Evolutionary conservation across 169 alveolate genomes (phyloP), one percentile per base, ranked within the genome.

Genomic region (Plasmodium berghei): DNA sequence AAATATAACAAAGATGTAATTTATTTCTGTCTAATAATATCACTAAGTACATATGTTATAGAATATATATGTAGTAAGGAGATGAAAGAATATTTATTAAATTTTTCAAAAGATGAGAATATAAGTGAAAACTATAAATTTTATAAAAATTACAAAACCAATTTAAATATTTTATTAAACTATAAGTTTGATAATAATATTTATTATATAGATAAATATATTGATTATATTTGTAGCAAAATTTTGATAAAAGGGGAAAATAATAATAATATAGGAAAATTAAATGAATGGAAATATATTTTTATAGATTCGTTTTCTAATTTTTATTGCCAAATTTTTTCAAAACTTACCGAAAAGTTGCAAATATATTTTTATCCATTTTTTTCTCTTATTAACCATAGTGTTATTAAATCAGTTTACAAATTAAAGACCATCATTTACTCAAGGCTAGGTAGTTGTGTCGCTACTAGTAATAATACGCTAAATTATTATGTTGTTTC

Each of bases 181-280:
- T 34, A 64, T 26, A 74, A 75, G 22, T 77, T 70, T 49, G 89
- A 83, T 6, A 71, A 80, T 54, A 71, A 67, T 42, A 72, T 61
- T 28, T 87, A 72, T 72, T 72, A 52, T 49, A 59, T 77, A 67
- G 90, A 74, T 48, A 77, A 67, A 67, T 85, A 66, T 54, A 85
- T 85, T 12, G 55, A 54, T 14, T 28, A 24, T 34, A 59, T 74
- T 48, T 87, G 88, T 48, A 86, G 63, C 28, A 55, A 72, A 71
- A 72, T 74, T 22, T 55, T 67, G 58, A 22, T 59, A 72, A 34
- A 34, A 34, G 74, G 16, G 10, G 18, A 26, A 73, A 52, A 54
- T 56, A 74, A 14, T 42, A 52, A 45, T n/a, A 46, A 22, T 16
- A 40, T 5, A 6, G 48, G 52, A 20, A 71, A 40, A 2, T 34